Evolutionary conservation across 2,329 filamentous ascomycete species (phyloP).

Genomic region (Chaetomiaceae sp.): DNA sequence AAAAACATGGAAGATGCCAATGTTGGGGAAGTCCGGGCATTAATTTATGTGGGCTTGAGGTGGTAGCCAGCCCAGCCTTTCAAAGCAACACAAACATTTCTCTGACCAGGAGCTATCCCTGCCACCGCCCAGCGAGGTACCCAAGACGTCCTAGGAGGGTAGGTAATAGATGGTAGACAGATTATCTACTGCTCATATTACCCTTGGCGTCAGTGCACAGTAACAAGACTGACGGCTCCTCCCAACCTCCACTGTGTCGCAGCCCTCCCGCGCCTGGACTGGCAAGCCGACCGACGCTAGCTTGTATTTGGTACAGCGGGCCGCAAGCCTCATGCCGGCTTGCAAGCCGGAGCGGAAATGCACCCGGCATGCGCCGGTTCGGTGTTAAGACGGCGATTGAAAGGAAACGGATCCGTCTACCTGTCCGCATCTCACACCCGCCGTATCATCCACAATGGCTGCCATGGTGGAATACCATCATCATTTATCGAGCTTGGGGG

Average conservation of each 20-base stretch:
- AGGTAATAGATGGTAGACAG: neutral
- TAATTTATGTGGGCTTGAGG: neutral
- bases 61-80: neutral
- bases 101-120: neutral
- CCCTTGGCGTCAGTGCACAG: neutral
- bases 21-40: conserved; percentile 13
- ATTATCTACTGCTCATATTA: too few relatives aligned
- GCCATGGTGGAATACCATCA: too few relatives aligned
- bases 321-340: neutral
- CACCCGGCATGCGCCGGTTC: neutral
- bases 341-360: neutral
- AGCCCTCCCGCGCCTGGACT: too few relatives aligned
- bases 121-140: neutral
- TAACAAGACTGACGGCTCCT: neutral
- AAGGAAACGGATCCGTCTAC: neutral
- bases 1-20: neutral
- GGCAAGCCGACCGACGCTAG: neutral
- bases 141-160: neutral
- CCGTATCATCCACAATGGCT: neutral
- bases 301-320: neutral
- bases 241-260: neutral
- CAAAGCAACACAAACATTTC: neutral
- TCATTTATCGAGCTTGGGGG: too few relatives aligned
- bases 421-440: neutral
- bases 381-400: neutral